A percentile compares a stretch with the other conserved stretches of the same genome.
phyloP scores from a whole-genome alignment of 371 early-diverging fungal genomes.

The Lichtheimia ornata region DNA sequence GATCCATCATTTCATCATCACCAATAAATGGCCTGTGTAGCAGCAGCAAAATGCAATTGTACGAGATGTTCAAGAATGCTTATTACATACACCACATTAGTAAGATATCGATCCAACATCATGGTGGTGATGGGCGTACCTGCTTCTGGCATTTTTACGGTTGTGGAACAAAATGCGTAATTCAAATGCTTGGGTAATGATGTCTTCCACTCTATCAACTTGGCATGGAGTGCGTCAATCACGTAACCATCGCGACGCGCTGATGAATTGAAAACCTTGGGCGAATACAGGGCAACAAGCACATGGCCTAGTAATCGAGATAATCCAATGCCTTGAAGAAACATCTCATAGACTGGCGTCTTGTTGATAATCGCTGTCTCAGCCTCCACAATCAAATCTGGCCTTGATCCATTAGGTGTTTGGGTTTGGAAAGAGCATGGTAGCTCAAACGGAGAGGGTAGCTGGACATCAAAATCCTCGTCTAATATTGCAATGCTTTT shows the following conservation, averaged over 20 bases:
- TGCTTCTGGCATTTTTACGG: too few relatives aligned
- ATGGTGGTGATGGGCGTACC: too few relatives aligned
- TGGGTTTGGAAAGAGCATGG: constrained; percentile 4
- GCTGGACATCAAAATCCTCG: constrained; percentile 41
- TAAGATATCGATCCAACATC: neutral
- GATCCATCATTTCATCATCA: constrained; percentile 10
- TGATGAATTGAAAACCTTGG: constrained; percentile 8
- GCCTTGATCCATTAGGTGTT: neutral
- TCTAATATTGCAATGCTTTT: constrained; percentile 18
- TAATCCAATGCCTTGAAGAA: neutral
- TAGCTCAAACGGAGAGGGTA: constrained; percentile 40
- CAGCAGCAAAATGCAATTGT: constrained; percentile 21
- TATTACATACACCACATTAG: neutral
- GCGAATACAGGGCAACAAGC: constrained; percentile 30
- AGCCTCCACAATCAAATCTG: neutral
- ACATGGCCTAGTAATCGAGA: constrained; percentile 37
- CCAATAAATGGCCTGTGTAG: constrained; percentile 23
- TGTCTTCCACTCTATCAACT: constrained; percentile 13
- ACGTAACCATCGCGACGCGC: too few relatives aligned
- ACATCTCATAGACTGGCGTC: neutral
- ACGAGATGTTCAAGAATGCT: neutral
- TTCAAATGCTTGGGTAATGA: constrained; percentile 15
- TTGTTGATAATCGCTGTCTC: neutral
- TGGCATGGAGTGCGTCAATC: too few relatives aligned
- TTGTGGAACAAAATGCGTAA: neutral